A percentile compares a stretch with the other conserved stretches of the same genome.
These are phyloP conservation scores for Prunus davidiana DNA, from an alignment of 306 rosid species.

Conservation along the genomic window DNA sequence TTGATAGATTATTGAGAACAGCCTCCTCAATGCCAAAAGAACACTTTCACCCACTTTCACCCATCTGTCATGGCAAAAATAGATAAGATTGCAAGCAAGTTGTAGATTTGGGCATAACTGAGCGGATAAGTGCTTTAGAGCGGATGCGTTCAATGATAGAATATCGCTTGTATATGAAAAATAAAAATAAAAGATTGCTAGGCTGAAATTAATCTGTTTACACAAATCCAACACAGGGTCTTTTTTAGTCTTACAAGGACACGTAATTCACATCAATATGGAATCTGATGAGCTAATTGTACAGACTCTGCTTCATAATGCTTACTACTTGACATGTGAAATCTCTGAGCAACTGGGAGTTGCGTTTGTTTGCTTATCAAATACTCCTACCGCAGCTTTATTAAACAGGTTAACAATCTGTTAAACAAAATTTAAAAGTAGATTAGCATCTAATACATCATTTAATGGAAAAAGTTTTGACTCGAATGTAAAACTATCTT, in stretches of 20 bases:
- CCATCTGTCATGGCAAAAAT: too few relatives aligned
- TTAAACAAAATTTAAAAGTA: not conserved
- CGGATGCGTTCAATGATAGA: too few relatives aligned
- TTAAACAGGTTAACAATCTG: slow-evolving; percentile 69
- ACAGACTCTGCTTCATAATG: not conserved
- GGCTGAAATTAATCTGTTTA: too few relatives aligned
- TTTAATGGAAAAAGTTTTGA: not conserved
- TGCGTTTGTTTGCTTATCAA: slow-evolving; percentile 48
- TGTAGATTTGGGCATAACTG: too few relatives aligned
- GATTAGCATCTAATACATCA: not conserved
- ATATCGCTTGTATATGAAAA: too few relatives aligned
- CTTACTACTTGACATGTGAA: not conserved
- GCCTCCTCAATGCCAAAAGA: too few relatives aligned
- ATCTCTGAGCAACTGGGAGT: slow-evolving; percentile 16
- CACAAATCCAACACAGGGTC: not conserved
- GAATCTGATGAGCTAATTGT: not conserved
- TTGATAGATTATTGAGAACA: not conserved
- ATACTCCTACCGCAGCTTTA: slow-evolving; percentile 59
- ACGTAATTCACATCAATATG: not conserved
- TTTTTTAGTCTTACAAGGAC: not conserved
- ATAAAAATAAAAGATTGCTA: too few relatives aligned
- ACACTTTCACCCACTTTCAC: too few relatives aligned
- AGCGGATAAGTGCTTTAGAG: too few relatives aligned
- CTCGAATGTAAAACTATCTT: not conserved
- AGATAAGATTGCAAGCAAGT: too few relatives aligned